Conservation (phyloP, 257 asterid genomes). For the Avicennia marina region DNA sequence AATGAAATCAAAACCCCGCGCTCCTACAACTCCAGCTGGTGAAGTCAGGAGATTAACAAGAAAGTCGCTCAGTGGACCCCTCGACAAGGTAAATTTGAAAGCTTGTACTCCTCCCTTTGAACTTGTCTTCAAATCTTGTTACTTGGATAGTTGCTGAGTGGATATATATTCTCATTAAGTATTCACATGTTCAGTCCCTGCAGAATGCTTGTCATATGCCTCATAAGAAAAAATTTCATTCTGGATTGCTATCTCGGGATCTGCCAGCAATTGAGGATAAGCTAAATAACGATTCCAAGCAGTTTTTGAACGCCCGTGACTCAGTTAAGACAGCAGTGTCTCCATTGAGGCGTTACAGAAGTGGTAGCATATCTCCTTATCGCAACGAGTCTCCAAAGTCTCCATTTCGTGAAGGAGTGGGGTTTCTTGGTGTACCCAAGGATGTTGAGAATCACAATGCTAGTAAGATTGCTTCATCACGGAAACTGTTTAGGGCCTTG, state of each 20-base stretch:
- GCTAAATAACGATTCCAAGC: slow-evolving; percentile 29
- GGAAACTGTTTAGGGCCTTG: slow-evolving; percentile 45
- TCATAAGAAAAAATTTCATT: slow-evolving; percentile 55
- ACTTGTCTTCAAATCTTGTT: not conserved
- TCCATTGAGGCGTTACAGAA: slow-evolving; percentile 53
- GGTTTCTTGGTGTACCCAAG: slow-evolving; percentile 74
- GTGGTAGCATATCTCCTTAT: slow-evolving; percentile 79
- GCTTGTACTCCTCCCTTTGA: not conserved
- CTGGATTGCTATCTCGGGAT: slow-evolving; percentile 71
- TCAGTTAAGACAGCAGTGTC: slow-evolving; percentile 48
- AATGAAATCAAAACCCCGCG: slow-evolving; percentile 46
- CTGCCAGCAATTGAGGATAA: slow-evolving; percentile 35
- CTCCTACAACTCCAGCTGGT: slow-evolving; percentile 39
- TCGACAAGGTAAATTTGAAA: slow-evolving; percentile 54
- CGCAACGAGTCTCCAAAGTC: slow-evolving; percentile 73
- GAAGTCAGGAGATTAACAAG: slow-evolving; percentile 55
- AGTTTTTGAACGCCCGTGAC: slow-evolving; percentile 27
- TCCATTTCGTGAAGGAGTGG: slow-evolving; percentile 68
- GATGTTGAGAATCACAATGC: slow-evolving; percentile 41
- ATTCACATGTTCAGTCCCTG: slow-evolving; percentile 19
- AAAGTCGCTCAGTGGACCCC: slow-evolving; percentile 87
- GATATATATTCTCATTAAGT: not conserved
- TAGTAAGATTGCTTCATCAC: slow-evolving; percentile 46
- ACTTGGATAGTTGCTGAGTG: not conserved
- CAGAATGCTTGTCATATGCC: slow-evolving; percentile 56